phyloP scores from a whole-genome alignment of 1,139 yeast species.

The Hansenula sp. region DNA sequence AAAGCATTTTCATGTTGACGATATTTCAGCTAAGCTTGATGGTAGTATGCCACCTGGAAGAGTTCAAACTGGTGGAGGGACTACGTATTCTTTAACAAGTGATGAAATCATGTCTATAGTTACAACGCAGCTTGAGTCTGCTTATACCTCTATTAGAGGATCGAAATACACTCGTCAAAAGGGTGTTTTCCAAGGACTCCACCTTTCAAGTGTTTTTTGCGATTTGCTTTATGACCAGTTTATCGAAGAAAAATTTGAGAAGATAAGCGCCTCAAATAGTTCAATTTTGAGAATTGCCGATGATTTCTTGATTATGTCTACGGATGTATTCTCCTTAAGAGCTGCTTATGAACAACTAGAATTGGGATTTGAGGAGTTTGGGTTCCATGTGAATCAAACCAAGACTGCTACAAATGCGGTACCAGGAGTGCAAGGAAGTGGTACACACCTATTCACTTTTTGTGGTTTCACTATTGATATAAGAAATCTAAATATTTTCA shows the following conservation, averaged over 20 bases:
- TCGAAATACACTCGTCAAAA: slow-evolving; percentile 41
- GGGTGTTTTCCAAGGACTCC: slow-evolving; percentile 89
- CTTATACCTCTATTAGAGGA: slow-evolving; percentile 33
- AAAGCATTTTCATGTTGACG: background rate
- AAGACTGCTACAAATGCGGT: slow-evolving; percentile 42
- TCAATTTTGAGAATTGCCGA: slow-evolving; percentile 70
- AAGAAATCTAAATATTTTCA: slow-evolving; percentile 23
- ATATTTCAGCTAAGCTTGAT: background rate
- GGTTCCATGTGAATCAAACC: slow-evolving; percentile 52
- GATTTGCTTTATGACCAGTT: slow-evolving; percentile 69
- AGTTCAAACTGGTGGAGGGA: background rate
- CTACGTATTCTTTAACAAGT: slow-evolving; percentile 19
- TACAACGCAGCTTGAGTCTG: slow-evolving; percentile 35
- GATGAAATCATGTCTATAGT: slow-evolving; percentile 31
- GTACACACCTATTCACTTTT: slow-evolving; percentile 9
- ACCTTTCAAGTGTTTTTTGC: slow-evolving; percentile 72
- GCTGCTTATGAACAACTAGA: slow-evolving; percentile 28
- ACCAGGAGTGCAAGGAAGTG: slow-evolving; percentile 8
- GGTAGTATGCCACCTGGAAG: background rate
- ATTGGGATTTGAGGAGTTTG: slow-evolving; percentile 47
- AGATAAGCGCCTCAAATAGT: slow-evolving; percentile 25
- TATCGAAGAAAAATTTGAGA: slow-evolving; percentile 40
- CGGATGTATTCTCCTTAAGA: slow-evolving; percentile 24
- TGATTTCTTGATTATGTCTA: slow-evolving; percentile 73
- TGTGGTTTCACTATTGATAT: slow-evolving; percentile 27